These are phyloP conservation scores for Metarhizium rileyi DNA, from an alignment of 2,329 filamentous ascomycete species.

Conservation along the genomic window DNA sequence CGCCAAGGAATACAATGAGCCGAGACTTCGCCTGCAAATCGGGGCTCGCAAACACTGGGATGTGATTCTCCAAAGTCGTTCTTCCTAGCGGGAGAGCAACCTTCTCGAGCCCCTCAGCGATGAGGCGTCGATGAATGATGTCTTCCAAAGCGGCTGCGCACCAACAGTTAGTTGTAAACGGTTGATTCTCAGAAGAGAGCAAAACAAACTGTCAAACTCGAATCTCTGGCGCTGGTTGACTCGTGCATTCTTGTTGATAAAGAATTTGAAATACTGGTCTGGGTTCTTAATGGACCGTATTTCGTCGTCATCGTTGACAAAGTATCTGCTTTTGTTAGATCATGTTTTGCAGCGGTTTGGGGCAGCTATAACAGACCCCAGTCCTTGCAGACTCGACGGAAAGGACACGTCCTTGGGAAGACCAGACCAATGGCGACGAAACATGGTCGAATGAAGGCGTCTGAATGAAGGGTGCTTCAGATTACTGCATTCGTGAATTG, in stretches of 20 bases:
- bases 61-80: constrained; percentile 40
- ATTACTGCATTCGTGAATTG: background rate
- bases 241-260: constrained; percentile 61
- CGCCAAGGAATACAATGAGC: constrained; percentile 66
- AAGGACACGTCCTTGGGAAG: constrained; percentile 64
- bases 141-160: constrained; percentile 49
- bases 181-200: background rate
- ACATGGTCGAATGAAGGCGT: constrained; percentile 52
- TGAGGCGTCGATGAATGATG: constrained; percentile 53
- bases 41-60: constrained; percentile 50
- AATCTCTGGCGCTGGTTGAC: constrained; percentile 68
- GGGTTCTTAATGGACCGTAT: constrained; percentile 61
- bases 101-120: constrained; percentile 47
- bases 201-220: constrained; percentile 57
- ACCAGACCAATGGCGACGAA: constrained; percentile 56
- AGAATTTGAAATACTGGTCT: constrained; percentile 64
- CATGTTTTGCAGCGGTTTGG: background rate
- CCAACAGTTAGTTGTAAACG: background rate
- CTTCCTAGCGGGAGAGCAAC: constrained; percentile 51
- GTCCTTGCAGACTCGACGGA: constrained; percentile 51
- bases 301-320: constrained; percentile 65
- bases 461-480: background rate
- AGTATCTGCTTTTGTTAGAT: constrained; percentile 49
- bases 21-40: constrained; percentile 18
- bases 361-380: constrained; percentile 48